These are phyloP conservation scores for Volvariella surrecta DNA, from an alignment of 1,284 basidiomycete species.

Conservation along the genomic window DNA sequence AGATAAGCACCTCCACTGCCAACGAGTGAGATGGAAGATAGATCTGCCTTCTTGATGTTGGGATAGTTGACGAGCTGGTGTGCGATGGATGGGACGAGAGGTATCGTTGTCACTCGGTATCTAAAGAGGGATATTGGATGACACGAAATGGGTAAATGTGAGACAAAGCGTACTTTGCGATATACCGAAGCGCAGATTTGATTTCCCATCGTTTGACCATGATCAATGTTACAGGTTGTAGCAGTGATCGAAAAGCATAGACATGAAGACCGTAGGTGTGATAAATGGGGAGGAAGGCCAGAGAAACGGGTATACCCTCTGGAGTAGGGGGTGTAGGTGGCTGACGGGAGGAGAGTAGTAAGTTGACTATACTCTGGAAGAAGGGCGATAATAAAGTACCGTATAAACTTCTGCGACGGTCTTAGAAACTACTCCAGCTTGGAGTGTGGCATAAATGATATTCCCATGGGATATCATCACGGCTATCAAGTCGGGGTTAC, in stretches of 20 bases:
- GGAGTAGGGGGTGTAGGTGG: conserved; percentile 29
- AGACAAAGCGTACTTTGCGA: conserved; percentile 27
- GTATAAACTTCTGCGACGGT: conserved; percentile 21
- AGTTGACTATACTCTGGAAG: not conserved
- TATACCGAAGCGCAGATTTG: conserved; percentile 30
- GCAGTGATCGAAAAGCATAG: conserved; percentile 39
- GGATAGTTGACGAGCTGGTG: conserved; percentile 57
- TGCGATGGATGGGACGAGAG: conserved; percentile 55
- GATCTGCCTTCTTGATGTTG: conserved; percentile 36
- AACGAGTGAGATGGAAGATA: conserved; percentile 38
- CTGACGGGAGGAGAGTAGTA: conserved; percentile 23
- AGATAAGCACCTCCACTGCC: conserved; percentile 59
- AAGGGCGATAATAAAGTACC: conserved; percentile 18
- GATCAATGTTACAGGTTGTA: conserved; percentile 36
- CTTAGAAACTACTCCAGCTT: conserved; percentile 24
- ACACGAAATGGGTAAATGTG: not conserved
- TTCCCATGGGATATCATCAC: conserved; percentile 75
- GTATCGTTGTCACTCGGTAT: conserved; percentile 40
- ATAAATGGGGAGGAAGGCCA: conserved; percentile 60
- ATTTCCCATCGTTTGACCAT: conserved; percentile 55
- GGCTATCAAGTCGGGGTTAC: conserved; percentile 36
- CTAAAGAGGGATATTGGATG: conserved; percentile 22
- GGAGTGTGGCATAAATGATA: conserved; percentile 37
- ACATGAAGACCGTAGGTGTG: conserved; percentile 58
- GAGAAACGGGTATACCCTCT: conserved; percentile 33